Base-by-base conservation (phyloP, 139 green algal species). In the Eudorina sp. region DNA sequence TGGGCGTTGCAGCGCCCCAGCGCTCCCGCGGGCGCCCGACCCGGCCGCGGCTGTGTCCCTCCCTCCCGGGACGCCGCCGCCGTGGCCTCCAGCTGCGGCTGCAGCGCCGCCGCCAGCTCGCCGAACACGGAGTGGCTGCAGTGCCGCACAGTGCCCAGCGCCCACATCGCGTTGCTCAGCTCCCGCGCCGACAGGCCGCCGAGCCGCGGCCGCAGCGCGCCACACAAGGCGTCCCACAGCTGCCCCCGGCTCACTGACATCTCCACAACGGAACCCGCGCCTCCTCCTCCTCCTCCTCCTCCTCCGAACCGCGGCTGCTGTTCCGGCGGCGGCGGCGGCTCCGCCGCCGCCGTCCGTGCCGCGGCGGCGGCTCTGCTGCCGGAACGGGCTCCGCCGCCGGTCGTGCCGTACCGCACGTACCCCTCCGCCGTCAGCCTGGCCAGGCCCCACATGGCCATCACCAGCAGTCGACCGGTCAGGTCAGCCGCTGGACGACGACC, bases 131-230 rank as follows among this genome's bases (percentile, higher is more conserved):
- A 18, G 29, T 77, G 53, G n/a, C n/a, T 14, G 53, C 14, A 55
- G 25, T 80, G 60, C 40, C 64, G 45, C 25, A 41, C 81, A 5
- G 64, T 19, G 6, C 45, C 81, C 81, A 87, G 60, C 8, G 81
- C 81, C 64, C 62, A 78, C 81, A 87, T 43, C 1, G 45, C 81
- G 46, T 87, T 87, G 34, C 45, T 79, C 0, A 79, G 31, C 81
- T 87, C 81, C 40, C 81, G 62, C 0, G 45, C 40, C 31, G 43
- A 8, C n/a, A 87, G 64, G 16, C 11, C 45, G 2, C 2, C 58
- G 51, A 38, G 18, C 53, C 75, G 31, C 40, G 27, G 55, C 40
- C 18, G 23, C 78, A 85, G 55, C 8, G 55, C 78, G 0, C 5
- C 60, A 41, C 60, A 48, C 16, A 86, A 41, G 41, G 34, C 43